Evolutionary conservation across 2,329 filamentous ascomycete genomes (phyloP), one percentile per base, ranked within the genome.

Genomic region (Ophiostoma perfectum): DNA sequence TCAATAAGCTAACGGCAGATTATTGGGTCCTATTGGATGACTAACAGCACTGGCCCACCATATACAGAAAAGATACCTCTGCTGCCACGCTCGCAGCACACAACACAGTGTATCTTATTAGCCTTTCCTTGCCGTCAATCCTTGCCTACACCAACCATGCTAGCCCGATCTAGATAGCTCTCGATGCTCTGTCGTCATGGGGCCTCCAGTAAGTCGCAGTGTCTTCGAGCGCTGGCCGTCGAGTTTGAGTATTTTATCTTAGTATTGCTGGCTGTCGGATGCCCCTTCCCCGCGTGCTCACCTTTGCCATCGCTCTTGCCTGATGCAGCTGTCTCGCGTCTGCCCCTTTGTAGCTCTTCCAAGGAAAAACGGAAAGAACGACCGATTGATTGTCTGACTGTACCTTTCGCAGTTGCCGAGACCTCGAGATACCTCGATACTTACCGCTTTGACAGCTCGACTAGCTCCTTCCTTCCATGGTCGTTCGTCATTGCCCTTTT

Each of bases 391-490:
- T 27, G 55, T 27, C 55, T 60, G 55, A 60, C 55, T 60, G 55
- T 60, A 18, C 55, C 55, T 27, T 6, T 60, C 55, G 55, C 55
- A 60, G 27, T 14, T 60, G 55, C 55, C 55, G 55, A 55, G 49
- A 27, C 49, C 27, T 55, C 27, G 49, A n/a, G 49, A 36, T 55
- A 11, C 18, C 27, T 16, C 18, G 55, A 27, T 27, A 27, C 27
- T 27, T 27, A 2, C 27, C 27, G 39, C 60, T 12, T 41, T 63
- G 60, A 63, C 60, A 63, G 60, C 60, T 63, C 39, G n/a, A 27
- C 60, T 63, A 63, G 60, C 52, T 42, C 42, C 64, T 66, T 68
- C 67, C 65, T 65, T 64, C 55, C 66, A n/a, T 65, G 60, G 39
- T 52, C 18, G 27, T 14, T 60, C 36, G 44, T 66, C 64, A 66